A percentile compares a stretch with the other conserved stretches of the same genome.
These are phyloP conservation scores for Trichosporon sp. DNA, from an alignment of 1,284 basidiomycete species.

Conservation along the genomic window DNA sequence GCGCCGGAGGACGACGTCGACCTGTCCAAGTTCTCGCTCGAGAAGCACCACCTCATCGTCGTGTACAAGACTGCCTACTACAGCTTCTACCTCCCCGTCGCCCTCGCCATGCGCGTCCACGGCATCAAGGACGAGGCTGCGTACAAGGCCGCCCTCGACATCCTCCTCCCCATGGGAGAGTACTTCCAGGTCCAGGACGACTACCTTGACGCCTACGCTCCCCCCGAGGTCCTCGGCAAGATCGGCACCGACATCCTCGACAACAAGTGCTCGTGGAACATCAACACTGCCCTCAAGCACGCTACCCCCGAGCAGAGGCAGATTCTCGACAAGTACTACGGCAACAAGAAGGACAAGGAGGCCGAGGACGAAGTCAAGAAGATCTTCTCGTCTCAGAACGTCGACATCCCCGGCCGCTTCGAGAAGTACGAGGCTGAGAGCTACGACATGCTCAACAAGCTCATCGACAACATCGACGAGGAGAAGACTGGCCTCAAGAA, in stretches of 20 bases:
- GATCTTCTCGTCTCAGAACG: slow-evolving; percentile 59
- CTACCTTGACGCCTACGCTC: slow-evolving; percentile 87
- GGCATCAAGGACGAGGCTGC: slow-evolving; percentile 65
- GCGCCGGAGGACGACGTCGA: slow-evolving; percentile 88
- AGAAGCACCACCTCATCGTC: slow-evolving; percentile 88
- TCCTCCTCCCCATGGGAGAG: slow-evolving; percentile 88
- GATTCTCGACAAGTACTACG: slow-evolving; percentile 71
- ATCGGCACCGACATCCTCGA: slow-evolving; percentile 97
- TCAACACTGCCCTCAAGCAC: slow-evolving; percentile 76
- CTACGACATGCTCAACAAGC: slow-evolving; percentile 60
- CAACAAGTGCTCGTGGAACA: slow-evolving; percentile 98
- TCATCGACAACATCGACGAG: slow-evolving; percentile 68
- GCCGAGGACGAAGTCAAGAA: slow-evolving; percentile 67
- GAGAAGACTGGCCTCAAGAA: slow-evolving; percentile 60
- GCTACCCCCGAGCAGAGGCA: slow-evolving; percentile 60
- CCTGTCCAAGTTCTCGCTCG: slow-evolving; percentile 73
- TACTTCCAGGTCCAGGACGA: slow-evolving; percentile 99
- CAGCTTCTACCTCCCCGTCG: slow-evolving; percentile 97
- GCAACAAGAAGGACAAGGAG: slow-evolving; percentile 62
- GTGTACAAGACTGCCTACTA: slow-evolving; percentile 98
- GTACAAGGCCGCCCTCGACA: slow-evolving; percentile 73
- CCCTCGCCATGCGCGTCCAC: slow-evolving; percentile 76
- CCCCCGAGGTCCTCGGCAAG: slow-evolving; percentile 91
- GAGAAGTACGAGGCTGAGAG: slow-evolving; percentile 70
- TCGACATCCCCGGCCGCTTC: slow-evolving; percentile 66